Conservation (phyloP, 2,329 filamentous ascomycete genomes). For the Lomentospora prolificans region DNA sequence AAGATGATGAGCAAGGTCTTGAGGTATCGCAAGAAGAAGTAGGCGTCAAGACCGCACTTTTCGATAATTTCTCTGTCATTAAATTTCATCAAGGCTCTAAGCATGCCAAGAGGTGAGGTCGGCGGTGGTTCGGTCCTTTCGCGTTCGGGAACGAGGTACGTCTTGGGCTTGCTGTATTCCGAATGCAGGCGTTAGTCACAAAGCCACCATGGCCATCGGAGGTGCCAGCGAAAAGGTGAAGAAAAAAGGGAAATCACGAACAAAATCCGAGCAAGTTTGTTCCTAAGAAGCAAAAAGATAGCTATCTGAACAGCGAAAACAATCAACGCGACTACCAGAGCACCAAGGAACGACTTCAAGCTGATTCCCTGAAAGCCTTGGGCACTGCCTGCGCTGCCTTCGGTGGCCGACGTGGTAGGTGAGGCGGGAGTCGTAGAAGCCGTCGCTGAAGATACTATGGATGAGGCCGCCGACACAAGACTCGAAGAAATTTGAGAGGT, state of each 20-base stretch:
- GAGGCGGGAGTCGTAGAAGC: constrained; percentile 6
- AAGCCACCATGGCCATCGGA: too few species aligned
- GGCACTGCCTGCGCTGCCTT: constrained; percentile 9
- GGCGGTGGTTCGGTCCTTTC: constrained; percentile 73
- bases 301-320: constrained; percentile 56
- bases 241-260: constrained; percentile 20
- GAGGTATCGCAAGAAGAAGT: constrained; percentile 89
- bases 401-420: not conserved
- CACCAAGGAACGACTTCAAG: constrained; percentile 52
- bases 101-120: constrained; percentile 37
- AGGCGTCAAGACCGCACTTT: constrained; percentile 91
- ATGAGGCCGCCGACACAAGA: constrained; percentile 4
- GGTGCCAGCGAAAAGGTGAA: not conserved
- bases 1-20: constrained; percentile 79
- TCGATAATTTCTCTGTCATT: constrained; percentile 76
- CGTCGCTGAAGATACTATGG: constrained; percentile 8
- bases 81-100: constrained; percentile 55
- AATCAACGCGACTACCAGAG: constrained; percentile 50
- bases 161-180: constrained; percentile 60
- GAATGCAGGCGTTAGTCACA: constrained; percentile 10
- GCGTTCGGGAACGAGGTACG: constrained; percentile 75
- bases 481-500: not conserved
- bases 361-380: constrained; percentile 30
- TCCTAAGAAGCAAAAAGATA: constrained; percentile 66
- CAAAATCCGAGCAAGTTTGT: constrained; percentile 77